Evolutionary conservation across 257 asterid genomes (phyloP).

Genomic region (Verbascum thapsus): DNA sequence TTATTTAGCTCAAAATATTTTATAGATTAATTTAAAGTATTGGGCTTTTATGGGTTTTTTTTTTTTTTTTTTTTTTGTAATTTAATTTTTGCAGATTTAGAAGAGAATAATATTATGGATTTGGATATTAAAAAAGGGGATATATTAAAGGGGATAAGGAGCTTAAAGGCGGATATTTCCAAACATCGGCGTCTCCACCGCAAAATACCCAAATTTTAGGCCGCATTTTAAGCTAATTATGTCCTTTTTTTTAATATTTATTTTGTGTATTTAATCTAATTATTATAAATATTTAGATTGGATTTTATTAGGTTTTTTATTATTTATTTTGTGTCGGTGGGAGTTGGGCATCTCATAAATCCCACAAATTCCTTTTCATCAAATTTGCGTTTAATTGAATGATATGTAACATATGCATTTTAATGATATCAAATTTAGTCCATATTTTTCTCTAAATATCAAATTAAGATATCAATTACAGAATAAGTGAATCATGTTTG

Average conservation of each 20-base stretch:
- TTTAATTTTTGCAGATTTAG: slow-evolving; percentile 28
- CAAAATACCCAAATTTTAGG: slow-evolving; percentile 55
- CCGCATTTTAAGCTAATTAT: slow-evolving; percentile 9
- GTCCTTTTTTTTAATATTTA: slow-evolving; percentile 2
- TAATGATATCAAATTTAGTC: no score
- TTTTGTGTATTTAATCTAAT: slow-evolving; percentile 18
- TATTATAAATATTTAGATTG: background rate
- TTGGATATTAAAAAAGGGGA: slow-evolving; percentile 43
- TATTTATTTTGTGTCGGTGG: slow-evolving; percentile 28
- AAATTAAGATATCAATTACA: no score
- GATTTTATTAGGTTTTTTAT: background rate
- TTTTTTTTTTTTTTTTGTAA: background rate
- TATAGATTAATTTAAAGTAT: no score
- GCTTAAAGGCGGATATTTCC: slow-evolving; percentile 40
- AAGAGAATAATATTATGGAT: slow-evolving; percentile 37
- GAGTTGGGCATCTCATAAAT: slow-evolving; percentile 23
- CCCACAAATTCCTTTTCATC: background rate
- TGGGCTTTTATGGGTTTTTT: background rate
- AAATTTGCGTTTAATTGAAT: background rate
- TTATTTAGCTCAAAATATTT: background rate
- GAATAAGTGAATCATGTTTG: no score
- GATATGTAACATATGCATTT: no score
- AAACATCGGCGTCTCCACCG: slow-evolving; percentile 56
- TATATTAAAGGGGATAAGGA: slow-evolving; percentile 55
- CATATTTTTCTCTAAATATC: no score